Conservation (phyloP, 208 protist genomes). For the Kentomonas sorsogonicus region DNA sequence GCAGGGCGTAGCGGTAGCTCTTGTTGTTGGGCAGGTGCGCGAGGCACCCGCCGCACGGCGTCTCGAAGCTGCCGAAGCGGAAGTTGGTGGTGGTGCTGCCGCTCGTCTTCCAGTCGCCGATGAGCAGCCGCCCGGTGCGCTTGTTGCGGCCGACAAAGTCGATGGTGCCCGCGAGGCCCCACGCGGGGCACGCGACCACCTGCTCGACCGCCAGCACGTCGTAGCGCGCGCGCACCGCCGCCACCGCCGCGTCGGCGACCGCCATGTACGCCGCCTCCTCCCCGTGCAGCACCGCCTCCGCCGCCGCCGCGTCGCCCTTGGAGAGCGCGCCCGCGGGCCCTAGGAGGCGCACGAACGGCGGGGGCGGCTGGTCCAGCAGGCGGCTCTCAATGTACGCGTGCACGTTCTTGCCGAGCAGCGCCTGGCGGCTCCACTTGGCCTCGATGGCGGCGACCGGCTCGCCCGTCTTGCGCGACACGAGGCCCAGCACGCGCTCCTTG, state of each 20-base stretch:
- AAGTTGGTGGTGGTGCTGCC: constrained; percentile 65
- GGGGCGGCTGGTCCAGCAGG: constrained; percentile 58
- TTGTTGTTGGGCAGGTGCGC: constrained; percentile 81
- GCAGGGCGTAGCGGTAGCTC: constrained; percentile 81
- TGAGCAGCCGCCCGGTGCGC: constrained; percentile 42
- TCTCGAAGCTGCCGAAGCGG: constrained; percentile 76
- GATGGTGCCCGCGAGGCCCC: constrained; percentile 74
- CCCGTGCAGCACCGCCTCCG: constrained; percentile 58
- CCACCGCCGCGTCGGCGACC: constrained; percentile 56
- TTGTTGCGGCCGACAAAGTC: constrained; percentile 78
- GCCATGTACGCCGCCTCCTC: constrained; percentile 63
- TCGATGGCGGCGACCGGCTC: constrained; percentile 51
- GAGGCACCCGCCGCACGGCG: constrained; percentile 55
- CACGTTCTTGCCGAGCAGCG: constrained; percentile 86
- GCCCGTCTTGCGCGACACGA: constrained; percentile 69
- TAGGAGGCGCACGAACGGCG: constrained; percentile 51
- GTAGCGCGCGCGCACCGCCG: constrained; percentile 37
- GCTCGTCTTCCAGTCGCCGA: constrained; percentile 89
- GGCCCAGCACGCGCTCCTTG: constrained; percentile 48
- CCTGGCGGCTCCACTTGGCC: constrained; percentile 56
- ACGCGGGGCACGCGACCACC: constrained; percentile 53
- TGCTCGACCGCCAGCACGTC: constrained; percentile 66
- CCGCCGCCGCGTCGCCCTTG: constrained; percentile 12
- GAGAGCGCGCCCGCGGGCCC: constrained; percentile 13
- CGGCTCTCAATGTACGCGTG: constrained; percentile 82